Percentiles rank a stretch among this genome's conserved stretches.
phyloP scores from a whole-genome alignment of 179 eudicot species.

The Carnegiea gigantea region DNA sequence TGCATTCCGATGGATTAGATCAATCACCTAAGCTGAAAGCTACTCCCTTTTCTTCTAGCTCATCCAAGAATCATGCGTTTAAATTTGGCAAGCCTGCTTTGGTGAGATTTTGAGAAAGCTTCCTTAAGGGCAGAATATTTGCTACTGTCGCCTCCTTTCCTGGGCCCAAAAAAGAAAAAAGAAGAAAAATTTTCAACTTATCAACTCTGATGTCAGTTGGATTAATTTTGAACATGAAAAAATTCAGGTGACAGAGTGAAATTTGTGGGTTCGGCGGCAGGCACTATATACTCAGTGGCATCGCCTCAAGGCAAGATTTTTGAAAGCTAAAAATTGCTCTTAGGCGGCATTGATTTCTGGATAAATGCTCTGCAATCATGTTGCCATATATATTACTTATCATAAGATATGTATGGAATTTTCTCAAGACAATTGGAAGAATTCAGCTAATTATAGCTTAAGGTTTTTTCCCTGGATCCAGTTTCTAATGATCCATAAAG shows the following conservation, averaged over 20 bases:
- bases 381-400: neutral
- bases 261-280: slow-evolving; percentile 47
- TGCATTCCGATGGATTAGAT: slow-evolving; percentile 42
- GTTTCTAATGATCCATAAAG: no score
- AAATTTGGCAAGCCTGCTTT: slow-evolving; percentile 47
- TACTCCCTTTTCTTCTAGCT: slow-evolving; percentile 40
- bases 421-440: neutral
- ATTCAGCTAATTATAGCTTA: neutral
- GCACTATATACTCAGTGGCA: slow-evolving; percentile 42
- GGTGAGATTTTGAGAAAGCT: neutral
- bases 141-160: neutral
- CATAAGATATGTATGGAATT: neutral
- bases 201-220: neutral
- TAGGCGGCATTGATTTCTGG: neutral
- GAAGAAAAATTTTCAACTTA: neutral
- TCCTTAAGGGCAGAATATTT: neutral
- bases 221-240: slow-evolving; percentile 14
- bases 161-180: no score
- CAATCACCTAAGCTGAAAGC: slow-evolving; percentile 51
- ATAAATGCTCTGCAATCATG: neutral
- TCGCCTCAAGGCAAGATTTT: slow-evolving; percentile 52
- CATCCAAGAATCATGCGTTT: slow-evolving; percentile 53
- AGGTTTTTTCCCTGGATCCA: neutral
- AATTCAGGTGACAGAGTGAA: slow-evolving; percentile 75
- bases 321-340: neutral